Conservation (phyloP, 2,329 filamentous ascomycete genomes). For the Hysterium pulicare region DNA sequence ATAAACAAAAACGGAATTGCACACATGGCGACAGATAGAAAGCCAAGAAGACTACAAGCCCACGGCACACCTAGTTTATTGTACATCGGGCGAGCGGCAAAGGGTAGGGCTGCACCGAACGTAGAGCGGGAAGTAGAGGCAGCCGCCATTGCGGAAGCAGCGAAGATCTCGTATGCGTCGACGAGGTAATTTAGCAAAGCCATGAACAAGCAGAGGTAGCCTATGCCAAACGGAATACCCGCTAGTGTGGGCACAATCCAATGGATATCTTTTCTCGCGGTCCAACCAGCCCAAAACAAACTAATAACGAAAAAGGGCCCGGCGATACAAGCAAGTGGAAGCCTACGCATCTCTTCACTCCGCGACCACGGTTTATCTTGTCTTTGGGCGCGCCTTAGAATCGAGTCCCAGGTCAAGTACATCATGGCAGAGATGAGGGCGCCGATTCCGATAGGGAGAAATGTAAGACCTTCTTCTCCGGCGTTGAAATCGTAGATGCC, state of each 20-base stretch:
- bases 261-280: slow-evolving; percentile 34
- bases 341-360: slow-evolving; percentile 63
- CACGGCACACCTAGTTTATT: slow-evolving; percentile 65
- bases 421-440: slow-evolving; percentile 56
- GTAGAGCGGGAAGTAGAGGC: slow-evolving; percentile 75
- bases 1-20: slow-evolving; percentile 59
- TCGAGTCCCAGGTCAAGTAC: slow-evolving; percentile 63
- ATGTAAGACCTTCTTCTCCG: slow-evolving; percentile 64
- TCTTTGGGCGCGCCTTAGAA: slow-evolving; percentile 52
- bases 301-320: slow-evolving; percentile 55
- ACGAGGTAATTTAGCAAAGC: slow-evolving; percentile 59
- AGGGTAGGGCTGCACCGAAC: slow-evolving; percentile 64
- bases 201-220: slow-evolving; percentile 51
- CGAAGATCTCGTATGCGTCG: slow-evolving; percentile 69
- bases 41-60: slow-evolving; percentile 53
- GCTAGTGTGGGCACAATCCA: slow-evolving; percentile 44
- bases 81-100: slow-evolving; percentile 58
- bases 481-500: slow-evolving; percentile 61
- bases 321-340: slow-evolving; percentile 69
- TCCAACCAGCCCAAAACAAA: slow-evolving; percentile 46
- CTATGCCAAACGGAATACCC: slow-evolving; percentile 44
- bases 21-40: slow-evolving; percentile 48
- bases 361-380: slow-evolving; percentile 54
- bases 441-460: slow-evolving; percentile 66
- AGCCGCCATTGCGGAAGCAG: slow-evolving; percentile 75